Evolutionary conservation across 495 filamentous ascomycete species (phyloP), one percentile per base, ranked within the genome.

Genomic region (Xylaria castorea): DNA sequence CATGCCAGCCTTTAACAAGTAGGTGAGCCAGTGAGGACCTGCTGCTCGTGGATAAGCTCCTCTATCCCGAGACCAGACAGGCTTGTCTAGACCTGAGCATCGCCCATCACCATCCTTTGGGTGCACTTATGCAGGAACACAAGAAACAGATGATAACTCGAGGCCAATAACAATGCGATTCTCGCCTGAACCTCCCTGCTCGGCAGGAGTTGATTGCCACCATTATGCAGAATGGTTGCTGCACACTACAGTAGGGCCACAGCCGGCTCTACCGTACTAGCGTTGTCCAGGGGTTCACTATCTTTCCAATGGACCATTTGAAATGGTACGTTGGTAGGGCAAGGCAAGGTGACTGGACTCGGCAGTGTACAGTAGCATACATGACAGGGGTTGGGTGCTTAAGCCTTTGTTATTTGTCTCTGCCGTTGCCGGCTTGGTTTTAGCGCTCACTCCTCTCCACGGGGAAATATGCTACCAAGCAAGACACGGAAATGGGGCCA

Each of bases 81-180:
- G n/a, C 38, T 64, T 30, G 25, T 65, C 38, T 14, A 6, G 4
- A 40, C 20, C 40, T 32, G 14, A 18, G 20, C 44, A 1, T 66
- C 6, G 42, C n/a, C 30, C 25, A 46, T 30, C 62, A 5, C 32
- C 11, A 18, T 42, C 22, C 40, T 66, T 38, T 25, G 3, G 27
- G 27, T 11, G 27, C 34, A 44, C 66, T 68, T 68, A 68, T 68
- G 66, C 66, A 68, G 66, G 66, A 68, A 68, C 66, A 42, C 18
- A 36, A 42, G 34, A 1, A 44, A 36, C 34, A 16, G 5, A 44
- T 68, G 36, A 68, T 36, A n/a, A n/a, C 27, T 50, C 36, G 34
- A 57, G n/a, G 50, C 66, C 66, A 68, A 68, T 68, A 5, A 68
- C 65, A 55, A 57, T 51, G 44, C 64, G 32, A 18, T 67, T 67